Evolutionary conservation across 768 basidiomycete genomes (phyloP).

Genomic region (Boletus sp.): DNA sequence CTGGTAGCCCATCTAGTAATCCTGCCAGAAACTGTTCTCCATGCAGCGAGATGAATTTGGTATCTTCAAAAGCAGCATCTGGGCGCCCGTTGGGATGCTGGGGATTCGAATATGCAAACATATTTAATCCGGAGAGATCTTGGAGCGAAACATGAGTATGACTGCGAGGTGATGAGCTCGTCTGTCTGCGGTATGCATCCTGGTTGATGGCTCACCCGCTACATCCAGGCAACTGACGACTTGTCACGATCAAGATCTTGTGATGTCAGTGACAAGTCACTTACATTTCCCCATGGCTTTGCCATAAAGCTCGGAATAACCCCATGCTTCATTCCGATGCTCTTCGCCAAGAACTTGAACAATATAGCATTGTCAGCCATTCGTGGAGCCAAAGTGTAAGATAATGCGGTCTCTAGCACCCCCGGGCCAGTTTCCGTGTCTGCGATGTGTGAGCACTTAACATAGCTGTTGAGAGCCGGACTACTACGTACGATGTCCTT

Average conservation of each 20-base stretch:
- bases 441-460: conserved; percentile 26
- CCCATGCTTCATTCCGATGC: conserved; percentile 83
- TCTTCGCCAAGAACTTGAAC: conserved; percentile 92
- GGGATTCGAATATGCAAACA: conserved; percentile 69
- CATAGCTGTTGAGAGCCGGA: not conserved
- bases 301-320: conserved; percentile 98
- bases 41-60: conserved; percentile 75
- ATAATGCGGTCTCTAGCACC: conserved; percentile 82
- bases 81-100: conserved; percentile 62
- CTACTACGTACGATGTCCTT: conserved; percentile 70
- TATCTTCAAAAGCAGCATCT: conserved; percentile 75
- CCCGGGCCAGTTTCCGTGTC: conserved; percentile 94
- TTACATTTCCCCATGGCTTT: conserved; percentile 90
- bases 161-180: conserved; percentile 34
- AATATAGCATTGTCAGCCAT: conserved; percentile 92
- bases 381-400: conserved; percentile 71
- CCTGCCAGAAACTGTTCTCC: conserved; percentile 96
- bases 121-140: conserved; percentile 62
- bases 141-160: conserved; percentile 92
- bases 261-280: conserved; percentile 23
- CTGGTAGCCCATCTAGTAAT: conserved; percentile 81
- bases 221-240: conserved; percentile 80
- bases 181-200: conserved; percentile 10
- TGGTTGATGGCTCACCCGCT: conserved; percentile 61
- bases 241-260: conserved; percentile 4